phyloP scores from a whole-genome alignment of 73 alveolate genomes.

The Paramecium primaurelia region DNA sequence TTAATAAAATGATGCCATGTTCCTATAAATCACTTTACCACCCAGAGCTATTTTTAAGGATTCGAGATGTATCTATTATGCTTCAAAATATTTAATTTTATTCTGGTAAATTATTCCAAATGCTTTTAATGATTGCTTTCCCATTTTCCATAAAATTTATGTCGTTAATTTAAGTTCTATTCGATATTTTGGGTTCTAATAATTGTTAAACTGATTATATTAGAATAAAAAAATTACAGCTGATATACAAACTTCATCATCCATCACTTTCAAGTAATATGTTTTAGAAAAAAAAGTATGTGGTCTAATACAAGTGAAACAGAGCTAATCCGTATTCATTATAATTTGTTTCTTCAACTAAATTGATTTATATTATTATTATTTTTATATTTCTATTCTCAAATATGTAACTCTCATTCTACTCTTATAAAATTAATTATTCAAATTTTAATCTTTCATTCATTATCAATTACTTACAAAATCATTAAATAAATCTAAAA shows the following conservation, averaged over 20 bases:
- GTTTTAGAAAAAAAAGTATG: constrained; percentile 26
- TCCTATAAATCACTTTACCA: not conserved
- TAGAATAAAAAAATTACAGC: not conserved
- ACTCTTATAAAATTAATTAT: not conserved
- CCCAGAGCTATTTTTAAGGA: not conserved
- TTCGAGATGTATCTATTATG: not conserved
- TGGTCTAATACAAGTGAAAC: not conserved
- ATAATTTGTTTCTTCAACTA: not conserved
- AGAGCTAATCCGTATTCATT: not conserved
- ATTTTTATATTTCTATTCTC: not conserved
- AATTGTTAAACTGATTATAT: not conserved
- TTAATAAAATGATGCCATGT: constrained; percentile 42
- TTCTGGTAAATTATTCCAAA: constrained; percentile 22
- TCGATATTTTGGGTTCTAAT: not conserved
- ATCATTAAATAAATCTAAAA: no score
- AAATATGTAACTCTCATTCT: not conserved
- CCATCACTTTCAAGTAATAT: not conserved
- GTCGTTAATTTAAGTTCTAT: not conserved
- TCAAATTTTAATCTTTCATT: not conserved
- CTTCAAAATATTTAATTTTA: constrained; percentile 32
- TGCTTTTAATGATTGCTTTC: not conserved
- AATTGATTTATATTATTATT: not conserved
- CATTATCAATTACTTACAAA: not conserved
- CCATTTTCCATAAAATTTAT: not conserved
- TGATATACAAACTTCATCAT: not conserved